Conservation (phyloP, 768 basidiomycete genomes). For the Galerina sulciceps region DNA sequence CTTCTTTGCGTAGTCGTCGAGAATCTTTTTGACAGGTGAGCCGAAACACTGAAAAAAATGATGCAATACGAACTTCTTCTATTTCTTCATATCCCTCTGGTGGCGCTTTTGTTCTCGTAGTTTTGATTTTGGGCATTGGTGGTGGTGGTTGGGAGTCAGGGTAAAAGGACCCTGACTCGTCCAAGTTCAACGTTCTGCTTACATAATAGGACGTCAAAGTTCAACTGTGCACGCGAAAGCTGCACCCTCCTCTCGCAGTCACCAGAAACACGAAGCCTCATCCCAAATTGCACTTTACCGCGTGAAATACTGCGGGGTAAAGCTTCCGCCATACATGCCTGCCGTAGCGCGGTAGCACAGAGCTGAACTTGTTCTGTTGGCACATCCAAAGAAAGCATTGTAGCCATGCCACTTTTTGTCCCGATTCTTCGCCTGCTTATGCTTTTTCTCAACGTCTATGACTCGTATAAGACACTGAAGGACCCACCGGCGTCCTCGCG, state of each 20-base stretch:
- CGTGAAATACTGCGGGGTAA: constrained; percentile 27
- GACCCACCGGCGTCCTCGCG: constrained; percentile 56
- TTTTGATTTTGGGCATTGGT: constrained; percentile 91
- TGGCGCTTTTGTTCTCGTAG: constrained; percentile 89
- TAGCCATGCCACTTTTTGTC: constrained; percentile 68
- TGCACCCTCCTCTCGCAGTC: background rate
- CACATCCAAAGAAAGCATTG: constrained; percentile 2
- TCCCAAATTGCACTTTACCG: constrained; percentile 18
- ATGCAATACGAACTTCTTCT: constrained; percentile 59
- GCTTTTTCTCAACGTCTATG: constrained; percentile 80
- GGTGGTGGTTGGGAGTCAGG: constrained; percentile 8
- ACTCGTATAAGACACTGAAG: constrained; percentile 84
- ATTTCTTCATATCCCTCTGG: constrained; percentile 98
- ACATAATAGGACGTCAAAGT: constrained; percentile 6
- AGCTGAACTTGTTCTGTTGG: background rate
- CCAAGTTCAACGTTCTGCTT: background rate
- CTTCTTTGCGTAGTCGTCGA: constrained; percentile 98
- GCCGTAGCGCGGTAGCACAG: constrained; percentile 7
- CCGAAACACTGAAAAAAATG: background rate
- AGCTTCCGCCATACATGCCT: constrained; percentile 13
- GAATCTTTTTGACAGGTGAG: constrained; percentile 56
- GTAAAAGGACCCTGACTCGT: background rate
- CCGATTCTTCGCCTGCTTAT: constrained; percentile 70
- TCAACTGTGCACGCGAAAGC: background rate
- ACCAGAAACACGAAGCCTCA: background rate